These are phyloP conservation scores for Hypoxylon fragiforme DNA, from an alignment of 495 filamentous ascomycete species.

Conservation along the genomic window DNA sequence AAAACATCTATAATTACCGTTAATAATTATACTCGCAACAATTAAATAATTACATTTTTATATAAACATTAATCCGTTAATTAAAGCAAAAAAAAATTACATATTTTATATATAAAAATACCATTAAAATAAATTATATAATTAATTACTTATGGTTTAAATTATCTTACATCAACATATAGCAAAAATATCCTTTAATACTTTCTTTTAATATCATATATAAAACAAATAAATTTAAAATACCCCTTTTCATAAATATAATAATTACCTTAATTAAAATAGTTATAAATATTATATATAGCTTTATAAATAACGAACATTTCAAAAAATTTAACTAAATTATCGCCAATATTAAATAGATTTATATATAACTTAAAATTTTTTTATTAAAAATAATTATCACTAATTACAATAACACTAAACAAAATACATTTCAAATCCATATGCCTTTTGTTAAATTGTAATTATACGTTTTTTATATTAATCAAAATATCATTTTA, in stretches of 20 bases:
- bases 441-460: neutral
- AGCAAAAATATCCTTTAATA: no score
- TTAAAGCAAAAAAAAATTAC: no score
- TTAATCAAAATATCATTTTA: no score
- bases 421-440: neutral
- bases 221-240: neutral
- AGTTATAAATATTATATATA: neutral
- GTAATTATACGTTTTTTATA: no score
- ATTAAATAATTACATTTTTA: neutral
- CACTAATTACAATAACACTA: no score
- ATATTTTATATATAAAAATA: no score
- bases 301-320: neutral
- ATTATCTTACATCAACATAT: no score
- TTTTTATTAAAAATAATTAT: no score
- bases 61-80: neutral
- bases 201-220: no score
- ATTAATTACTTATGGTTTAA: no score
- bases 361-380: neutral
- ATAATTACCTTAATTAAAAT: neutral
- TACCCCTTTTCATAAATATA: neutral
- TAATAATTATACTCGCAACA: neutral
- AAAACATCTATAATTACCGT: neutral
- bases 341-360: neutral
- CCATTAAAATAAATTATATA: no score
- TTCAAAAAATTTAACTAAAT: neutral